Percentiles rank a stretch among this genome's conserved stretches.
These are phyloP conservation scores for Xylaria acuta DNA, from an alignment of 495 filamentous ascomycete genomes.

Conservation along the genomic window DNA sequence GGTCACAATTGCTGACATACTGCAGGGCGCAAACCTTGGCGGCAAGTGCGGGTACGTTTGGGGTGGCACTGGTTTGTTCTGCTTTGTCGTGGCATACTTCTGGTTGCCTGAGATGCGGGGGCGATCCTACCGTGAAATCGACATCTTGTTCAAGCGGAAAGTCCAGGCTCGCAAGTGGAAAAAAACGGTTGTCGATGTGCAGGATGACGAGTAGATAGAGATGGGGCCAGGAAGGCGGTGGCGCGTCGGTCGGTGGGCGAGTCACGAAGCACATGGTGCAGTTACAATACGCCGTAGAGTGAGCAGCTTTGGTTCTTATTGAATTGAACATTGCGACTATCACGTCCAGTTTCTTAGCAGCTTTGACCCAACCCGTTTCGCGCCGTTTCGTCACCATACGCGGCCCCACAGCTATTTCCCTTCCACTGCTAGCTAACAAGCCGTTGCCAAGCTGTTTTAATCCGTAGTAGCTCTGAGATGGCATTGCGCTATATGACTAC, in stretches of 20 bases:
- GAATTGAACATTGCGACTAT: neutral
- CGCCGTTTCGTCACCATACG: no score
- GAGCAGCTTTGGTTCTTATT: neutral
- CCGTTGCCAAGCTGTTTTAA: no score
- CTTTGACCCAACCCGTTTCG: no score
- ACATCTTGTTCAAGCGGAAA: slow-evolving; percentile 49
- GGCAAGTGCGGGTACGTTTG: slow-evolving; percentile 60
- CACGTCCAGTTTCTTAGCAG: neutral
- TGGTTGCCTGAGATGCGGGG: slow-evolving; percentile 44
- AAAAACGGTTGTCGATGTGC: slow-evolving; percentile 56
- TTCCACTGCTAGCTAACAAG: no score
- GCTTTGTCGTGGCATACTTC: slow-evolving; percentile 42
- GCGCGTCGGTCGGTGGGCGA: neutral
- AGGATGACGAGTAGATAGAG: slow-evolving; percentile 56
- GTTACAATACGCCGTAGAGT: neutral
- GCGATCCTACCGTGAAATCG: slow-evolving; percentile 45
- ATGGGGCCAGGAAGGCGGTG: neutral
- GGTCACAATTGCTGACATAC: slow-evolving; percentile 35
- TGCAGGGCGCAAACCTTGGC: slow-evolving; percentile 48
- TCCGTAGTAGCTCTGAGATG: no score
- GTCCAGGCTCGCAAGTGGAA: slow-evolving; percentile 61
- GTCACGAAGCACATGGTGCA: neutral
- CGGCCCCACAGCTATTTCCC: no score
- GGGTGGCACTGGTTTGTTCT: slow-evolving; percentile 40
- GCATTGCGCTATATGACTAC: no score